These are phyloP conservation scores for Echites panduratus DNA, from an alignment of 257 asterid genomes.

Conservation along the genomic window DNA sequence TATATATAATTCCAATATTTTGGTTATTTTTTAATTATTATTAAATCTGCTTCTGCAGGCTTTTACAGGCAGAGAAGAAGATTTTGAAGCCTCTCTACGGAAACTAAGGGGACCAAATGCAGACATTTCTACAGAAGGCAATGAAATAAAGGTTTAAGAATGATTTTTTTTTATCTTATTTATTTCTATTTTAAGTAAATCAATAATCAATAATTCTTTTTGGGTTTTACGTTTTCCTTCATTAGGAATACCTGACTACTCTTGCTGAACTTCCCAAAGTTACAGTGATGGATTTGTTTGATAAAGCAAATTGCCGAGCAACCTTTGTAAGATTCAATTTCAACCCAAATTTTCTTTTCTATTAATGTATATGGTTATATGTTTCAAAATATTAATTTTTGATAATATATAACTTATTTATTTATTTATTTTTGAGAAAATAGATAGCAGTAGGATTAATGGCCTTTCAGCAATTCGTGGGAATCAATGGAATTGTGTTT, in stretches of 20 bases:
- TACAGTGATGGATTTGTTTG: constrained; percentile 20
- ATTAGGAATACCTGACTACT: constrained; percentile 10
- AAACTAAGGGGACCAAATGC: constrained; percentile 67
- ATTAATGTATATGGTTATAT: not conserved
- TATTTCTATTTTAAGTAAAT: too few relatives aligned
- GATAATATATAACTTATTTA: not conserved
- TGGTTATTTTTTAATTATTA: too few relatives aligned
- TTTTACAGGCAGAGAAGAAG: constrained; percentile 55
- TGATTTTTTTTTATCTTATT: too few relatives aligned
- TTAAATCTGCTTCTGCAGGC: constrained; percentile 44
- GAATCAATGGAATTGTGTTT: constrained; percentile 65
- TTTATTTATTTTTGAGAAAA: constrained; percentile 11
- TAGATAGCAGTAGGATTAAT: constrained; percentile 66
- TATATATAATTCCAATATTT: too few relatives aligned
- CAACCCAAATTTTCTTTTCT: too few relatives aligned
- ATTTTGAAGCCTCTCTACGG: constrained; percentile 61
- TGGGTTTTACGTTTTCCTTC: not conserved
- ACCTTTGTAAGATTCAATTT: constrained; percentile 23
- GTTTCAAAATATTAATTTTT: too few relatives aligned
- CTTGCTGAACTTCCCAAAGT: constrained; percentile 22
- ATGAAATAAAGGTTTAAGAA: constrained; percentile 60
- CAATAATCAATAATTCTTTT: not conserved
- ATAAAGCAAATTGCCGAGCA: constrained; percentile 16
- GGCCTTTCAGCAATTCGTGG: constrained; percentile 57
- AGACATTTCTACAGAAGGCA: constrained; percentile 53